Percentiles rank a stretch among this genome's conserved stretches.
phyloP scores from a whole-genome alignment of 2,329 filamentous ascomycete genomes.

The Arthrobotrys sphaeroides region DNA sequence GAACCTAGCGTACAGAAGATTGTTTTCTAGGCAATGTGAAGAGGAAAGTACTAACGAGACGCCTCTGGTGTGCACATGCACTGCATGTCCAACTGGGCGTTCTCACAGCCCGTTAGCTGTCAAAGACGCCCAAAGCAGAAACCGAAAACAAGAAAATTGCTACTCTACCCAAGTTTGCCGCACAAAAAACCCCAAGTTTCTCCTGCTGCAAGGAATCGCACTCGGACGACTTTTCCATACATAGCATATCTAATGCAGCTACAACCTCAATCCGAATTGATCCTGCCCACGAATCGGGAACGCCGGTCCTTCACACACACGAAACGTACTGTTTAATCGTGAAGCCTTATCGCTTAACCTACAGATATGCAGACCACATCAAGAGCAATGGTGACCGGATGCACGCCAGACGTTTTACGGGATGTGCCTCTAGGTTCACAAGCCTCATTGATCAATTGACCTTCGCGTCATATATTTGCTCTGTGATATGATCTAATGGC shows the following conservation, averaged over 20 bases:
- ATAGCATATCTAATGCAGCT: conserved; percentile 1
- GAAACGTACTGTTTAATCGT: neutral
- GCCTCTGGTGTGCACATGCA: neutral
- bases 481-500: neutral
- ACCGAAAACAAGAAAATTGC: conserved; percentile 6
- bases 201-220: conserved; percentile 18
- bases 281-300: conserved; percentile 43
- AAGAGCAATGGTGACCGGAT: conserved; percentile 3
- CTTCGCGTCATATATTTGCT: conserved; percentile 7
- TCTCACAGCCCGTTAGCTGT: neutral
- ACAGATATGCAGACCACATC: conserved; percentile 6
- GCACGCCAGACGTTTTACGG: conserved; percentile 26
- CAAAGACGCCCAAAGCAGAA: conserved; percentile 14
- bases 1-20: neutral
- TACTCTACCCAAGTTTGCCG: conserved; percentile 5
- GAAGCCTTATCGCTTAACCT: conserved; percentile 41
- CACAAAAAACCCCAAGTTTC: neutral
- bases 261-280: conserved; percentile 17
- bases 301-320: conserved; percentile 24
- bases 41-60: conserved; percentile 25
- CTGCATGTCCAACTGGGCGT: neutral
- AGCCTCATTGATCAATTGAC: neutral
- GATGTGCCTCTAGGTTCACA: conserved; percentile 1
- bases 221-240: conserved; percentile 11
- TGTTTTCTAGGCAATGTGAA: neutral